A percentile compares a stretch with the other conserved stretches of the same genome.
These are phyloP conservation scores for Chaetothyriales sp. DNA, from an alignment of 2,329 filamentous ascomycete species.

Conservation along the genomic window DNA sequence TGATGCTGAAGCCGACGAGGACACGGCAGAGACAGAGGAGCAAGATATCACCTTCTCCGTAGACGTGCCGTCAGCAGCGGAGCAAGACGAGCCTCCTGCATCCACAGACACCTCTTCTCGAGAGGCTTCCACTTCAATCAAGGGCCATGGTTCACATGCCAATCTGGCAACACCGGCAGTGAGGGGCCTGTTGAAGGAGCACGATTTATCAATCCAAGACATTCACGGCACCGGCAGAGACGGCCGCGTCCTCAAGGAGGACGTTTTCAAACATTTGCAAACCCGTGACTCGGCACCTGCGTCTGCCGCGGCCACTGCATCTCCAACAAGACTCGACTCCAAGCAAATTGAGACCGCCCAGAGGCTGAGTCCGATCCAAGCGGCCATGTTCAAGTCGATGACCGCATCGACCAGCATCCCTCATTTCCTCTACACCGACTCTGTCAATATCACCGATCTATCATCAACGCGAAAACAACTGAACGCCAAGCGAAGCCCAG, in stretches of 20 bases:
- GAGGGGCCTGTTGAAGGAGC: constrained; percentile 69
- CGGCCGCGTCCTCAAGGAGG: constrained; percentile 82
- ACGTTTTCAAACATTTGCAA: constrained; percentile 62
- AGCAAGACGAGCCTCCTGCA: constrained; percentile 9
- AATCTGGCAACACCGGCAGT: constrained; percentile 84
- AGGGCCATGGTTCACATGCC: constrained; percentile 42
- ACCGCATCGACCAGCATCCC: constrained; percentile 80
- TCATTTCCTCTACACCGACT: constrained; percentile 89
- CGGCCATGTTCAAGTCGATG: constrained; percentile 97
- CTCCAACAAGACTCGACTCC: constrained; percentile 26
- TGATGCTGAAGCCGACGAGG: constrained; percentile 3
- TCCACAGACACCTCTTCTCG: constrained; percentile 18
- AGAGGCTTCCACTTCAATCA: constrained; percentile 28
- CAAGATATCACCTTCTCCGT: background rate
- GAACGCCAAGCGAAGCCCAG: constrained; percentile 44
- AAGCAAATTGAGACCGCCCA: constrained; percentile 54
- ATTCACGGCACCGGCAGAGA: constrained; percentile 78
- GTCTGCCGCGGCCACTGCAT: constrained; percentile 22
- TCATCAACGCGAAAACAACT: constrained; percentile 59
- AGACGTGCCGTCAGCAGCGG: constrained; percentile 39
- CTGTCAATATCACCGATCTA: constrained; percentile 67
- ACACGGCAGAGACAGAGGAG: constrained; percentile 42
- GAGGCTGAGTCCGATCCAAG: constrained; percentile 63
- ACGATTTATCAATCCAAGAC: constrained; percentile 62
- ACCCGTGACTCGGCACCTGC: constrained; percentile 29